Evolutionary conservation across 768 basidiomycete species (phyloP).

Genomic region (Omphalotus guepiniiformis): DNA sequence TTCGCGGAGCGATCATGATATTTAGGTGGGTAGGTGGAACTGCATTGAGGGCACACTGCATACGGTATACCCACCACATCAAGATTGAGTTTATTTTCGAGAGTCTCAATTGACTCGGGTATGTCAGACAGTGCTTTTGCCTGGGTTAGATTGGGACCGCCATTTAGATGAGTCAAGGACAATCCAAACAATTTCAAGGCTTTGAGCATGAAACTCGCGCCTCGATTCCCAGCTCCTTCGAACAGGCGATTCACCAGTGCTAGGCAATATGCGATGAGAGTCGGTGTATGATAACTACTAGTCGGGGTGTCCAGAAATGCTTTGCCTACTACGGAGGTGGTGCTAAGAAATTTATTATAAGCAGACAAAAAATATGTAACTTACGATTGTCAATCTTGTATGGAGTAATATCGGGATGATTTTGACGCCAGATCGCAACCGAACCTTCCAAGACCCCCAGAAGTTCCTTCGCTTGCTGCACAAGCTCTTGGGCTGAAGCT

Average conservation of each 20-base stretch:
- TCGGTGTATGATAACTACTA: not conserved
- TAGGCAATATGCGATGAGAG: not conserved
- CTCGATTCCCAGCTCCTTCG: not conserved
- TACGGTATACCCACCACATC: not conserved
- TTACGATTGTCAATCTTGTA: not conserved
- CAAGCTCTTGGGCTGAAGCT: not conserved
- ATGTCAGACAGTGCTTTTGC: not conserved
- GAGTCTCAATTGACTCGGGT: not conserved
- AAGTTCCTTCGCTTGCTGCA: not conserved
- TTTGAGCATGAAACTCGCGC: not conserved
- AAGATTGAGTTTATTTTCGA: constrained; percentile 4
- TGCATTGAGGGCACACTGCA: constrained; percentile 2
- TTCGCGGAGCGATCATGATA: not conserved
- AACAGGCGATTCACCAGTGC: not conserved
- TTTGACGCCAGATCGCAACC: not conserved
- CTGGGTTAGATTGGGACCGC: not conserved
- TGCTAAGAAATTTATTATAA: not conserved
- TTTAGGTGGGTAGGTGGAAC: not conserved
- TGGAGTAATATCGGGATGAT: not conserved
- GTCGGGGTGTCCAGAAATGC: not conserved
- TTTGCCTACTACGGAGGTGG: not conserved
- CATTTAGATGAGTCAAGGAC: not conserved
- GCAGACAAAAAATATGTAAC: not conserved
- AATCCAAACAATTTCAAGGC: not conserved
- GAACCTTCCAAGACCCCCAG: not conserved